These are phyloP conservation scores for Clitoria ternatea DNA, from an alignment of 306 rosid species.

Conservation along the genomic window DNA sequence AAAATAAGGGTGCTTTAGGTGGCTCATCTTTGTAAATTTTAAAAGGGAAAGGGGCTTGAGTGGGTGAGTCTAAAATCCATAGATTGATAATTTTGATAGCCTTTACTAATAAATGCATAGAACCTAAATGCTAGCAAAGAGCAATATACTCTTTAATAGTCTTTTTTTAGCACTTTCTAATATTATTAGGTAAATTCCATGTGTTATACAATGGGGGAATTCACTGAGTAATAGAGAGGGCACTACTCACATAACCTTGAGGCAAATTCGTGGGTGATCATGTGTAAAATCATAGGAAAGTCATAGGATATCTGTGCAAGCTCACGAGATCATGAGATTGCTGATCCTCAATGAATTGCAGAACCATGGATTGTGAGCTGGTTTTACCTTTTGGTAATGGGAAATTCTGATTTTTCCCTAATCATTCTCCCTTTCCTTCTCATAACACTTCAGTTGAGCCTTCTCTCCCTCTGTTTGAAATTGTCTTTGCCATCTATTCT, in stretches of 20 bases:
- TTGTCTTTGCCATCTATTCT: background rate
- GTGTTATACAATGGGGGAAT: background rate
- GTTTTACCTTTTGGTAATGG: background rate
- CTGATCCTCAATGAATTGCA: background rate
- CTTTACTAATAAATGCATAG: background rate
- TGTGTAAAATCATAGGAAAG: background rate
- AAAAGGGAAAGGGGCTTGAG: background rate
- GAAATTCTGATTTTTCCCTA: background rate
- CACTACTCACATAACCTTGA: background rate
- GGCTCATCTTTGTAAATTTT: background rate
- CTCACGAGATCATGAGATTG: background rate
- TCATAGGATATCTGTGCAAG: background rate
- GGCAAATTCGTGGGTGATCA: background rate
- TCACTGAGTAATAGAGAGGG: background rate
- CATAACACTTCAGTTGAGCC: background rate
- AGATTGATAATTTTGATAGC: background rate
- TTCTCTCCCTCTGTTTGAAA: background rate
- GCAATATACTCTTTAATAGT: background rate
- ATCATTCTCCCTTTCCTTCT: background rate
- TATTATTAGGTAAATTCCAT: background rate
- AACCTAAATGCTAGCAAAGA: background rate
- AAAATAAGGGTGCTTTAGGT: conserved; percentile 10
- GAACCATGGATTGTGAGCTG: background rate
- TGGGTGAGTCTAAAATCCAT: background rate
- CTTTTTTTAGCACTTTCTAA: background rate